Base-by-base conservation (phyloP, 2,329 filamentous ascomycete genomes). In the Diplodia corticola region DNA sequence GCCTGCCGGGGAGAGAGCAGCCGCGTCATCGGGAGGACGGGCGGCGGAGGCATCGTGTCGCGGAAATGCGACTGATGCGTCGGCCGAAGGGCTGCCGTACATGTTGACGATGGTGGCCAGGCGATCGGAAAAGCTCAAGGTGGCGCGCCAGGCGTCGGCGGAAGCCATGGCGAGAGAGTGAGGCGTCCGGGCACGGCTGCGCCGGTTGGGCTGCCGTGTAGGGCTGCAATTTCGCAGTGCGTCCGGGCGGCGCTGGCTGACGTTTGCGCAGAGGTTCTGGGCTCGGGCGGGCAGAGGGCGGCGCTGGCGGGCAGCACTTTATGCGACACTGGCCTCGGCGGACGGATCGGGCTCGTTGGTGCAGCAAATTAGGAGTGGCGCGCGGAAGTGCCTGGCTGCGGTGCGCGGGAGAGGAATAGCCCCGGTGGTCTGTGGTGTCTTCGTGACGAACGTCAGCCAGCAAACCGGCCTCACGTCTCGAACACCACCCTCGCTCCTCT, bases 51-150 rank as follows among this genome's bases (percentile, higher is more conserved):
- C 40, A 37, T 28, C 35, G 49, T 63, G 57, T 61, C 37, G 57
- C 57, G 57, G 57, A 61, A 35, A 49, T 61, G 48, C n/a, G 44
- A n/a, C 20, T 17, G 37, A 20, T 5, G 51, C 17, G 50, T 57
- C 51, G 63, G 54, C 40, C 64, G 64, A 59, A 46, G 46, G 53
- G 26, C 15, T 66, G 37, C 54, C 64, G 76, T 82, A 78, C 82
- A 84, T 83, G 80, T 80, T 80, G 15, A 80, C 77, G 61, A 79
- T 80, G 40, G 74, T 73, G 35, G 74, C 68, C 67, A 84, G 73
- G 64, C 82, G 76, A 60, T 80, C 77, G 22, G 81, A 77, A 72
- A 84, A 84, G 66, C 72, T 78, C 69, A 84, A 66, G 48, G 68
- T 66, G 24, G 73, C 69, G 46, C 73, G 78, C 82, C 82, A 84